phyloP scores from a whole-genome alignment of 2,329 filamentous ascomycete genomes.

The Clarireedia homoeocarpa region DNA sequence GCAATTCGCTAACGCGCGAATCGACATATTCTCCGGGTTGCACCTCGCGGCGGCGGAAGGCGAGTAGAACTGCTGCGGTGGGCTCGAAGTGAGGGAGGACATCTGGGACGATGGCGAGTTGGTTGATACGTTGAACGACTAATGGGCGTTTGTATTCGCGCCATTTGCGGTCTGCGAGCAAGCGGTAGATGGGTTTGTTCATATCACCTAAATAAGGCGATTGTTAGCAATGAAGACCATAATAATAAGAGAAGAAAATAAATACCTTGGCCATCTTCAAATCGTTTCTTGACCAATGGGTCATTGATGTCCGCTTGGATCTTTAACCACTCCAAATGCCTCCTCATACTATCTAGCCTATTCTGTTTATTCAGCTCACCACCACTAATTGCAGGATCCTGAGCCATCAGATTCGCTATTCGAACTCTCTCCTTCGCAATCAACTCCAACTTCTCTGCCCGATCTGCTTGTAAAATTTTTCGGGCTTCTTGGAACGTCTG shows the following conservation, averaged over 20 bases:
- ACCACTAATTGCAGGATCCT: slow-evolving; percentile 48
- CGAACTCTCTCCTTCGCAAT: slow-evolving; percentile 61
- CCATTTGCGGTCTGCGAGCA: slow-evolving; percentile 85
- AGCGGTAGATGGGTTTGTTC: slow-evolving; percentile 91
- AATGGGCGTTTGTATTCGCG: slow-evolving; percentile 71
- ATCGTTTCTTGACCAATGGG: slow-evolving; percentile 83
- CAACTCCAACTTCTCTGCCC: slow-evolving; percentile 68
- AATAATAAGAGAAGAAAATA: slow-evolving; percentile 7
- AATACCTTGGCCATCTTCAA: slow-evolving; percentile 84
- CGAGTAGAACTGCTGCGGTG: slow-evolving; percentile 70
- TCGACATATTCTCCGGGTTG: slow-evolving; percentile 72
- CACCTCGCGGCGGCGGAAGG: slow-evolving; percentile 64
- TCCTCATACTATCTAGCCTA: slow-evolving; percentile 60
- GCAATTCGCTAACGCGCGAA: slow-evolving; percentile 62
- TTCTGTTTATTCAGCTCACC: slow-evolving; percentile 58
- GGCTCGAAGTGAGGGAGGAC: slow-evolving; percentile 75
- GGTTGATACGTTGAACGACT: slow-evolving; percentile 74
- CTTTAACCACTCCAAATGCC: slow-evolving; percentile 71
- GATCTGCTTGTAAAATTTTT: slow-evolving; percentile 71
- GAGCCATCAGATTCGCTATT: slow-evolving; percentile 59
- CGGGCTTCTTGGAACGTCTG: slow-evolving; percentile 97
- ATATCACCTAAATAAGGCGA: slow-evolving; percentile 62
- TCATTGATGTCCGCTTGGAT: slow-evolving; percentile 92
- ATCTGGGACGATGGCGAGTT: slow-evolving; percentile 85
- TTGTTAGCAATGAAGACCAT: slow-evolving; percentile 1